These are phyloP conservation scores for Phoenix dactylifera DNA, from an alignment of 176 grass and related monocot species.

Conservation along the genomic window DNA sequence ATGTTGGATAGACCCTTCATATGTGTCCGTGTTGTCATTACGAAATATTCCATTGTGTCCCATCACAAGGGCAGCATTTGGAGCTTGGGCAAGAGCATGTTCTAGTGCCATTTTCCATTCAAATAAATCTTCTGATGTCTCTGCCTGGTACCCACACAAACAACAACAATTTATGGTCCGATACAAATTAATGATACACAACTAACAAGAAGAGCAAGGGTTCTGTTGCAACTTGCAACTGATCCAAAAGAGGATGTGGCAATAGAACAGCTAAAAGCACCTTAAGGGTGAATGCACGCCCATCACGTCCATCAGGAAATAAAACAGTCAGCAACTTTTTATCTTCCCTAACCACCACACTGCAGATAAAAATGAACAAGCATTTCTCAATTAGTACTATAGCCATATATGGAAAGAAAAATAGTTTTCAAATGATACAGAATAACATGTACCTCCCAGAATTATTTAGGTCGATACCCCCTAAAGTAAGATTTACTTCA, in stretches of 20 bases:
- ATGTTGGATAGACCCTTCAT: conserved; percentile 56
- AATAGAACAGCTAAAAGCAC: conserved; percentile 27
- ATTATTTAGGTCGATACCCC: conserved; percentile 98
- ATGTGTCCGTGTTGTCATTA: conserved; percentile 5
- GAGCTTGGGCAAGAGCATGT: conserved; percentile 15
- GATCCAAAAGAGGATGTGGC: no score
- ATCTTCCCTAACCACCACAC: conserved; percentile 98
- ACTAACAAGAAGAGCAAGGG: background rate
- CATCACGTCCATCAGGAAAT: conserved; percentile 96
- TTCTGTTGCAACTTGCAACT: no score
- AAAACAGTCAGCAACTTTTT: conserved; percentile 92
- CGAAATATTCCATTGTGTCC: conserved; percentile 17
- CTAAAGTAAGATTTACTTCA: conserved; percentile 88
- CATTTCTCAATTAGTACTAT: background rate
- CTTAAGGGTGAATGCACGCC: conserved; percentile 99
- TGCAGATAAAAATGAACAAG: conserved; percentile 28
- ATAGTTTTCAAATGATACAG: background rate
- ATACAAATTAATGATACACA: background rate
- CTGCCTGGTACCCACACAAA: conserved; percentile 31
- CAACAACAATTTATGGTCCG: no score
- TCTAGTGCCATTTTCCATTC: conserved; percentile 18
- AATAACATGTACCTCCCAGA: conserved; percentile 68
- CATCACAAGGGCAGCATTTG: conserved; percentile 12
- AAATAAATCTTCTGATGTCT: conserved; percentile 25
- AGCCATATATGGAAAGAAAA: background rate